Base-by-base conservation (phyloP, 129 eudicot genomes). In the Logfia minima region DNA sequence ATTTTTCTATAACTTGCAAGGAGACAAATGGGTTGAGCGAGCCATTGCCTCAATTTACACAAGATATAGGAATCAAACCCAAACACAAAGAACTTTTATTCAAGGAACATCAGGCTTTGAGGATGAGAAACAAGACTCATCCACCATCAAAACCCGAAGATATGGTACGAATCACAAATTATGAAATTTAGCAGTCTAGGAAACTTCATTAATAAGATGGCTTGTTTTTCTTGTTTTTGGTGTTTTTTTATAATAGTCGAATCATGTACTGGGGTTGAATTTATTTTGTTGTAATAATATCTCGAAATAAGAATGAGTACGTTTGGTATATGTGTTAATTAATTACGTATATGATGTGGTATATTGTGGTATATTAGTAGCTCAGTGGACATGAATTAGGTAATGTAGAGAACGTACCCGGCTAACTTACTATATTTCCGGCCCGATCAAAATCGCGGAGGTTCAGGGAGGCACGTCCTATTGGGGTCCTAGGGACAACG, bases 11-110 rank as follows among this genome's bases (percentile, higher is more conserved):
- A 84, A 32, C 60, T 22, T 90, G 68, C 78, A 61, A 32, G 91
- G 88, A 39, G 92, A 86, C 61, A 86, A 84, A 66, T 82, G 88
- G 96, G 80, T 88, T 26, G 96, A 86, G 73, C 92, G 96, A 86
- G 73, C 92, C 91, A 55, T 78, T 86, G 83, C 88, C 85, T 6
- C 53, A 84, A 45, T 84, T 88, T 63, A 75, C 86, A 4, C 34
- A 7, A 28, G 85, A 71, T 8, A 79, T 78, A 10, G 90, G 90
- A 68, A 84, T 71, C 74, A 14, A 58, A 6, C 75, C 91, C 5
- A 86, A 78, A 80, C 88, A 90, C 78, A 88, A 55, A 51, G 86
- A 89, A 55, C 88, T 90, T 52, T 60, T 74, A 31, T 86, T 66
- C 79, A 86, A 88, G 79, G 89, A 90, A 28, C 88, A 88, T 58